Evolutionary conservation across 306 rosid genomes (phyloP).

Genomic region (Canavalia gladiata): DNA sequence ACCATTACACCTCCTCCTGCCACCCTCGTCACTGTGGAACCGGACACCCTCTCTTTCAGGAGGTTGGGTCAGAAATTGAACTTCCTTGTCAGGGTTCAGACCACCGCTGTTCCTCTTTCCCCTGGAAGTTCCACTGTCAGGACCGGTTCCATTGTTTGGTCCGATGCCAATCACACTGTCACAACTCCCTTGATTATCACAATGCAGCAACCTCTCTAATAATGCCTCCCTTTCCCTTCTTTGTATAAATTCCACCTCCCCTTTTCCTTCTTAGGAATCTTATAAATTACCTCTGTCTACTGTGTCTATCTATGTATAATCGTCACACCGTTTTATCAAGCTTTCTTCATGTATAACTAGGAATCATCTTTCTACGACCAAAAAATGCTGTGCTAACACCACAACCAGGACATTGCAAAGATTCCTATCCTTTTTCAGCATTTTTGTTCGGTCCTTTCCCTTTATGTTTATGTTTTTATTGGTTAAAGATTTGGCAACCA

Average conservation of each 20-base stretch:
- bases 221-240: not conserved
- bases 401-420: slow-evolving; percentile 45
- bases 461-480: not conserved
- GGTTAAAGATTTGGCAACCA: slow-evolving; percentile 41
- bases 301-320: not conserved
- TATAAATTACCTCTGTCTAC: not conserved
- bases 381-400: slow-evolving; percentile 42
- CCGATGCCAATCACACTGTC: slow-evolving; percentile 74
- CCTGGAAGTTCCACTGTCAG: slow-evolving; percentile 66
- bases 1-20: slow-evolving; percentile 57
- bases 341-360: no score
- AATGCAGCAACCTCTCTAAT: slow-evolving; percentile 76
- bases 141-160: slow-evolving; percentile 74
- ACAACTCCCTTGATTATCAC: slow-evolving; percentile 75
- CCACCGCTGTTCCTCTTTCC: slow-evolving; percentile 62
- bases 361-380: no score
- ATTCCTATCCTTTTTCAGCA: slow-evolving; percentile 42
- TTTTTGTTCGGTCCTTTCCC: not conserved
- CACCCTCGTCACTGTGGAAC: slow-evolving; percentile 64
- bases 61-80: slow-evolving; percentile 78
- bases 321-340: not conserved
- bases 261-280: not conserved
- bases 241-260: not conserved
- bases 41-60: slow-evolving; percentile 68
- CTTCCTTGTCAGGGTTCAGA: slow-evolving; percentile 77